Conservation (phyloP, 2,329 filamentous ascomycete genomes). For the Polytolypa hystricis region DNA sequence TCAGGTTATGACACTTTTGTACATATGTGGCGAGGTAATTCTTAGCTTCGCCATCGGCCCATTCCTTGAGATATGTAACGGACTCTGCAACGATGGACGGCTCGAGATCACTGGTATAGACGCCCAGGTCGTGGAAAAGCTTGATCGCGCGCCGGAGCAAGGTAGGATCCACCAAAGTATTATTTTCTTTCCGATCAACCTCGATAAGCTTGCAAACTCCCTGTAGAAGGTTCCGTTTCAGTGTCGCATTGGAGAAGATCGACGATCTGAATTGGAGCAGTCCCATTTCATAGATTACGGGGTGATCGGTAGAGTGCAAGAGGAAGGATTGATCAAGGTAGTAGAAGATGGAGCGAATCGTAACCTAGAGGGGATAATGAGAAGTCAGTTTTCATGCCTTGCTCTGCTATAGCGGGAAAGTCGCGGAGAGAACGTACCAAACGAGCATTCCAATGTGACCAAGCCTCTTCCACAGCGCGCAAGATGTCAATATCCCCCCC, state of each 20-base stretch:
- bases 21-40: conserved; percentile 65
- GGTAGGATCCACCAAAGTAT: conserved; percentile 46
- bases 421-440: conserved; percentile 44
- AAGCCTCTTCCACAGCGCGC: conserved; percentile 48
- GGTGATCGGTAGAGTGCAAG: conserved; percentile 56
- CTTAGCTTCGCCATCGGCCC: conserved; percentile 56
- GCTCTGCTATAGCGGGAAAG: background rate
- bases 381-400: conserved; percentile 6
- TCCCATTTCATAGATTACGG: conserved; percentile 70
- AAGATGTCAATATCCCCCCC: conserved; percentile 55
- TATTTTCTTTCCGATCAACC: conserved; percentile 51
- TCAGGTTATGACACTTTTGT: conserved; percentile 53
- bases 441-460: conserved; percentile 69
- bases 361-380: conserved; percentile 40
- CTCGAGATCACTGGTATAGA: conserved; percentile 74
- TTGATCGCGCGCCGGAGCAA: conserved; percentile 66
- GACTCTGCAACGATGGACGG: conserved; percentile 59
- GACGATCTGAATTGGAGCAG: conserved; percentile 60
- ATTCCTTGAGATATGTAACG: conserved; percentile 54
- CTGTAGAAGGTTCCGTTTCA: conserved; percentile 46
- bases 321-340: conserved; percentile 88
- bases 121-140: conserved; percentile 74
- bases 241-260: conserved; percentile 43
- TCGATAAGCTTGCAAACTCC: conserved; percentile 69
- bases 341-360: conserved; percentile 80